Conservation (phyloP, 139 green algal species). For the Picochlorum sp. region DNA sequence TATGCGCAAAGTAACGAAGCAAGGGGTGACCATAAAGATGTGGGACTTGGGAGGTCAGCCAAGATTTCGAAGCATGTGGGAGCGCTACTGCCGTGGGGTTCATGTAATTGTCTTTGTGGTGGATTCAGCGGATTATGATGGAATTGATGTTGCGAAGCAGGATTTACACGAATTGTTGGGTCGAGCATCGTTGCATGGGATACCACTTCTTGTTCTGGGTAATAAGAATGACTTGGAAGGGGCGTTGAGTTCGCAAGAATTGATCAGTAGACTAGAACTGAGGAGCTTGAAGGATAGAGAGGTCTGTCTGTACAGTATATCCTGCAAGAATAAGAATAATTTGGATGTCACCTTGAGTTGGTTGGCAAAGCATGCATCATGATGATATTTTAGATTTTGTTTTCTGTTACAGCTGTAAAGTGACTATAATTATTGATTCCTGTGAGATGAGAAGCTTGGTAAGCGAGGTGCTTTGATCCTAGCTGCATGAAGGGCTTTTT, state of each 20-base stretch:
- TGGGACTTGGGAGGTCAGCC: conserved; percentile 97
- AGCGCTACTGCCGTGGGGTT: conserved; percentile 96
- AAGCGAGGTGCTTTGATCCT: conserved; percentile 18
- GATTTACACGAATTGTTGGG: conserved; percentile 66
- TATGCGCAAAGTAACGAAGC: conserved; percentile 96
- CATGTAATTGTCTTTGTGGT: conserved; percentile 96
- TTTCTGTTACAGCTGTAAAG: neutral
- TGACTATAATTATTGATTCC: neutral
- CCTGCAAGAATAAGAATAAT: conserved; percentile 88
- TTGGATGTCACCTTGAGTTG: conserved; percentile 92
- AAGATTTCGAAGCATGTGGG: conserved; percentile 95
- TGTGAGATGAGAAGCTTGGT: neutral
- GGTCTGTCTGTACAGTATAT: conserved; percentile 89
- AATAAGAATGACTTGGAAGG: conserved; percentile 96
- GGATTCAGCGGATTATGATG: conserved; percentile 82
- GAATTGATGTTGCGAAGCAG: conserved; percentile 46
- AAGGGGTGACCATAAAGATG: conserved; percentile 93
- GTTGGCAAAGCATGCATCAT: conserved; percentile 80
- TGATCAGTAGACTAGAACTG: conserved; percentile 75
- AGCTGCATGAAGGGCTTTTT: conserved; percentile 11
- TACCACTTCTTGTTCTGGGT: conserved; percentile 93
- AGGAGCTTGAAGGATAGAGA: conserved; percentile 60
- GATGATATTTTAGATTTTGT: conserved; percentile 15
- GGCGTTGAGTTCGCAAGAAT: conserved; percentile 57
- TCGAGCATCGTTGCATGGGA: conserved; percentile 59